A percentile compares a stretch with the other conserved stretches of the same genome.
Evolutionary conservation across 192 early-diverging fungal genomes (phyloP).

Genomic region (Bifiguratus adelaidae): DNA sequence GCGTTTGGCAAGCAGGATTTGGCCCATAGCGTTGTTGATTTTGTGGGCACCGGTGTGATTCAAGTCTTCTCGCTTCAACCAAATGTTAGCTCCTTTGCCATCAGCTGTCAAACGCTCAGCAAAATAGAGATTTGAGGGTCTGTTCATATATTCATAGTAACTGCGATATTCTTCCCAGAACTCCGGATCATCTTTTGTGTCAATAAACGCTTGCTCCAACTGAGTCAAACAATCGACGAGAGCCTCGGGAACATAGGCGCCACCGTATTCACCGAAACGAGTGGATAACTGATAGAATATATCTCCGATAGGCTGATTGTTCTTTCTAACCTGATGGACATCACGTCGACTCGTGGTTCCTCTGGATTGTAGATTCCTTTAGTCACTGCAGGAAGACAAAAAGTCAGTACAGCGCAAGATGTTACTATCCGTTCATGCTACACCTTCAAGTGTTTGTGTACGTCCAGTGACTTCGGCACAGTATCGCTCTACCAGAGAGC

Average conservation of each 20-base stretch:
- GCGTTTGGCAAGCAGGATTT: constrained; percentile 87
- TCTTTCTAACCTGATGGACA: too few species aligned
- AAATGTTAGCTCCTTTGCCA: constrained; percentile 83
- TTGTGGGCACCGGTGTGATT: constrained; percentile 99
- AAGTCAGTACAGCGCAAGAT: too few species aligned
- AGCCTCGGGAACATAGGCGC: constrained; percentile 97
- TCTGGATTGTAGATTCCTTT: too few species aligned
- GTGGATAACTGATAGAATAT: constrained; percentile 55
- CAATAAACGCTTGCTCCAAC: constrained; percentile 73
- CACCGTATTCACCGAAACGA: constrained; percentile 93
- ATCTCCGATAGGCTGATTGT: too few species aligned
- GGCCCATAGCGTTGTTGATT: constrained; percentile 97
- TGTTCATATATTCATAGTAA: constrained; percentile 86
- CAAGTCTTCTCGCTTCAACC: constrained; percentile 97
- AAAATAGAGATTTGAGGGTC: constrained; percentile 79
- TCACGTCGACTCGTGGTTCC: too few species aligned
- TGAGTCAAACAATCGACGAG: constrained; percentile 89
- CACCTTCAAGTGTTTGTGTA: too few species aligned
- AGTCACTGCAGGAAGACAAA: too few species aligned
- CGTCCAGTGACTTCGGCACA: too few species aligned
- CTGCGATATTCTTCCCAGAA: constrained; percentile 90
- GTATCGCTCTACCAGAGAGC: too few species aligned
- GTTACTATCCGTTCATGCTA: too few species aligned
- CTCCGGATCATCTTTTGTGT: constrained; percentile 73
- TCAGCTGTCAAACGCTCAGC: constrained; percentile 78